Base-by-base conservation (phyloP, 768 basidiomycete species). In the Lyophyllum shimeji region DNA sequence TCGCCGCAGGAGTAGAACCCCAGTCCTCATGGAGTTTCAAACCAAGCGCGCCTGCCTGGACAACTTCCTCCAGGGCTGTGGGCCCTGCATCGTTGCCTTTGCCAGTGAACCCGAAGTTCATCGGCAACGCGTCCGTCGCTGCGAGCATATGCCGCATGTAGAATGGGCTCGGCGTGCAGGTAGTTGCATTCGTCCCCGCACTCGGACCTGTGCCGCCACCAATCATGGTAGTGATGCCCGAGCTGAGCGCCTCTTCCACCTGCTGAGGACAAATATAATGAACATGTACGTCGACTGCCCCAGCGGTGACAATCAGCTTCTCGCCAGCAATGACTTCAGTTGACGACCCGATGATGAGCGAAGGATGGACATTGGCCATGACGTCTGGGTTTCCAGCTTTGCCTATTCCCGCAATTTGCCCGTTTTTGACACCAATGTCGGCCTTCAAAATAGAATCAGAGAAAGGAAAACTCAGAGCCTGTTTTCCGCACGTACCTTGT, bases 1-100 rank as follows among this genome's bases (percentile, higher is more conserved):
- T 98, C 1, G 83, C 82, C 17, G 84, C 83, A 0, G 97, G 97
- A 1, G 95, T 95, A 18, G 84, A 80, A 1, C 96, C 96, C 96
- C 96, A 98, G 69, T 98, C 96, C 70, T 98, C 97, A 64, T 99
- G 97, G 56, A 99, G 73, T 74, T 99, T 99, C 63, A 98, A 69
- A 1, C 97, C 97, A 21, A 60, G 34, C 3, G 63, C 63, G 43
- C 63, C 63, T 46, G 63, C 63, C 24, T 56, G 43, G 2, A 64
- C 39, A 18, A 64, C 62, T 29, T 64, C 63, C 20, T 60, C 87
- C 51, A 98, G 68, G 3, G 90, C 88, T 2, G 63, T 76, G 9
- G 79, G 75, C 0, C 87, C 93, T 0, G 90, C 82, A 66, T 99
- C 97, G 61, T 98, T 98, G 0, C 95, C 97, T 71, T 97, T 98